Conservation (phyloP, 805 yeast genomes). For the Torulaspora microellipsoides region DNA sequence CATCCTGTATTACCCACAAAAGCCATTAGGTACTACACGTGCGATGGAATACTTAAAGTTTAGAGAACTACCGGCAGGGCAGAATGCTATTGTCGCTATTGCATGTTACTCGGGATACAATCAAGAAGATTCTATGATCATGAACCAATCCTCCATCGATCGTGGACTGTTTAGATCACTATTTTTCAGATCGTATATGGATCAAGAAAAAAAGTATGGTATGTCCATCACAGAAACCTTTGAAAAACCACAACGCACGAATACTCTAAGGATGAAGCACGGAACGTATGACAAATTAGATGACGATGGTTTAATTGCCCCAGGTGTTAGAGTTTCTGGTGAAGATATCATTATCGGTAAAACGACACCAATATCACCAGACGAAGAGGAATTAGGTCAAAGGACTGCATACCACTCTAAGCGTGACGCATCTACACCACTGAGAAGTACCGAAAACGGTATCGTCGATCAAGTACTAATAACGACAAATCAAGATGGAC, state of each 20-base stretch:
- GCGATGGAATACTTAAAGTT: constrained; percentile 96
- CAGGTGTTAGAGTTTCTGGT: constrained; percentile 98
- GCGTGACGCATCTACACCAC: constrained; percentile 97
- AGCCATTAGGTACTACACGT: constrained; percentile 96
- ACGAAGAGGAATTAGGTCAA: constrained; percentile 97
- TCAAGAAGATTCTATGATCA: constrained; percentile 99
- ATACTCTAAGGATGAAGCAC: constrained; percentile 90
- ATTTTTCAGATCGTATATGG: constrained; percentile 97
- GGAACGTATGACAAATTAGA: constrained; percentile 98
- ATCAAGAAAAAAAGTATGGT: constrained; percentile 96
- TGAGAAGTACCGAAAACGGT: constrained; percentile 95
- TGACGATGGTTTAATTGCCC: constrained; percentile 96
- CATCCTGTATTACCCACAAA: constrained; percentile 94
- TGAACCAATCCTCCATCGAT: constrained; percentile 97
- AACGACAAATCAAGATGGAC: constrained; percentile 97
- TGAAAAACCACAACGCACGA: constrained; percentile 93
- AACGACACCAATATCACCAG: constrained; percentile 99
- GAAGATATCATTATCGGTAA: constrained; percentile 98
- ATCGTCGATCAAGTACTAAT: constrained; percentile 95
- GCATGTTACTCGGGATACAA: constrained; percentile 97
- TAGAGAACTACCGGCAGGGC: constrained; percentile 98
- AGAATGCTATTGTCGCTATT: constrained; percentile 97
- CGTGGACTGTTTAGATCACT: constrained; percentile 93
- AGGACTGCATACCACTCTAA: constrained; percentile 97
- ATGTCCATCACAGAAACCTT: constrained; percentile 97